A percentile compares a stretch with the other conserved stretches of the same genome.
Conservation (phyloP, 169 alveolate species). For the Plasmodium chabaudi region DNA sequence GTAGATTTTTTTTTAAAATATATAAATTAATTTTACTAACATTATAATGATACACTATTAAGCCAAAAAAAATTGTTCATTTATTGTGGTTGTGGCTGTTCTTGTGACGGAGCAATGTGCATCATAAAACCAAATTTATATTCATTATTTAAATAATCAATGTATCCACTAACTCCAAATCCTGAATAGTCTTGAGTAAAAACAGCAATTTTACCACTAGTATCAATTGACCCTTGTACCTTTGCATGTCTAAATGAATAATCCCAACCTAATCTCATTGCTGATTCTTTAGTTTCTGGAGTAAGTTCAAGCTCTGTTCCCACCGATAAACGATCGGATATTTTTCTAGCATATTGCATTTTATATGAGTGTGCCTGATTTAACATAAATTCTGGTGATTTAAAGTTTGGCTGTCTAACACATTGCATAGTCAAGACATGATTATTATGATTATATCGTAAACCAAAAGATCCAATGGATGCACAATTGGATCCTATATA, state of each 20-base stretch:
- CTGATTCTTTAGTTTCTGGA: constrained; percentile 86
- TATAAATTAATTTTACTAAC: too few relatives aligned
- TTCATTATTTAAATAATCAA: constrained; percentile 90
- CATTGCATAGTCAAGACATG: constrained; percentile 84
- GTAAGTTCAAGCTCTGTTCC: constrained; percentile 92
- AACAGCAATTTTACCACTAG: constrained; percentile 91
- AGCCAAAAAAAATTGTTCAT: too few relatives aligned
- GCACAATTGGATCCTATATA: constrained; percentile 91
- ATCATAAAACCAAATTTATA: constrained; percentile 93
- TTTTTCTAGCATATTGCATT: constrained; percentile 87
- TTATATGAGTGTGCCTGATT: constrained; percentile 84
- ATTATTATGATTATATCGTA: constrained; percentile 87
- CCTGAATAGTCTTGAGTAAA: constrained; percentile 90
- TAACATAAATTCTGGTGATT: constrained; percentile 83
- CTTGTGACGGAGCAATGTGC: constrained; percentile 91
- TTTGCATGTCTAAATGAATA: constrained; percentile 93
- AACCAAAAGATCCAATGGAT: constrained; percentile 91
- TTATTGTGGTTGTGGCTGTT: constrained; percentile 33
- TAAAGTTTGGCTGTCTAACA: constrained; percentile 91
- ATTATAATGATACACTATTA: too few relatives aligned
- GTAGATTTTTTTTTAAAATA: too few relatives aligned
- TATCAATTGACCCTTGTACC: constrained; percentile 93
- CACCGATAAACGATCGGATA: constrained; percentile 90
- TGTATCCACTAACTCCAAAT: constrained; percentile 92
- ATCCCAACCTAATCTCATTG: constrained; percentile 91